A percentile compares a stretch with the other conserved stretches of the same genome.
Evolutionary conservation across 768 basidiomycete species (phyloP).

Genomic region (Pisolithus albus): DNA sequence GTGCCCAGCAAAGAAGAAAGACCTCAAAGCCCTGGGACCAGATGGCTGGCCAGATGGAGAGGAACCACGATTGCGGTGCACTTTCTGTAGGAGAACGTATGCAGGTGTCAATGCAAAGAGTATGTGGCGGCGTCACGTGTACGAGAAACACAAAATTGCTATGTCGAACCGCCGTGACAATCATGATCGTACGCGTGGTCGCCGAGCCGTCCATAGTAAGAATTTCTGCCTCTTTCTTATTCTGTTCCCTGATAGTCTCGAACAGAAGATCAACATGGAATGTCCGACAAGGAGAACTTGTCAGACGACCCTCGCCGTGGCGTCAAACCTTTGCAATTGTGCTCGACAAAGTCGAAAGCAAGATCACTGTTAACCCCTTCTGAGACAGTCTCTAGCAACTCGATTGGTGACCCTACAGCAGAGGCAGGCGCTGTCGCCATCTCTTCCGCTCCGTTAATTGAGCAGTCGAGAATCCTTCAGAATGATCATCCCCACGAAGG

Average conservation of each 20-base stretch:
- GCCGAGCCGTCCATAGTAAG: conserved; percentile 62
- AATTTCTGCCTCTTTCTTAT: conserved; percentile 6
- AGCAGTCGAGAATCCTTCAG: conserved; percentile 20
- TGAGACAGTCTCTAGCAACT: conserved; percentile 9
- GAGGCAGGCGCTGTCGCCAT: conserved; percentile 9
- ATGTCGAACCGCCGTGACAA: conserved; percentile 82
- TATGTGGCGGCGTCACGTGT: conserved; percentile 87
- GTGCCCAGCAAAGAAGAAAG: conserved; percentile 83
- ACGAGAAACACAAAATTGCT: conserved; percentile 85
- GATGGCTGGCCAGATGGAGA: conserved; percentile 78
- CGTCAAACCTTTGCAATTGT: conserved; percentile 16
- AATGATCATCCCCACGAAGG: conserved; percentile 12
- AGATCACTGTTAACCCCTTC: conserved; percentile 17
- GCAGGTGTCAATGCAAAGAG: conserved; percentile 86
- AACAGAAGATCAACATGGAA: conserved; percentile 49
- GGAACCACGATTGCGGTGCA: conserved; percentile 74
- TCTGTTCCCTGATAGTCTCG: conserved; percentile 16
- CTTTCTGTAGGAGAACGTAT: conserved; percentile 78
- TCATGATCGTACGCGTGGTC: conserved; percentile 50
- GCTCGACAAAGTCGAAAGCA: conserved; percentile 12
- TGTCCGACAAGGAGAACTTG: conserved; percentile 29
- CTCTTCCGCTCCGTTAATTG: conserved; percentile 19
- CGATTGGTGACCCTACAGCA: conserved; percentile 4
- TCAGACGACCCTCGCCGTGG: conserved; percentile 24
- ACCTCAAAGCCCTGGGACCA: conserved; percentile 57